A percentile compares a stretch with the other conserved stretches of the same genome.
phyloP scores from a whole-genome alignment of 2,329 filamentous ascomycete species.

The Cordyceps javanica region DNA sequence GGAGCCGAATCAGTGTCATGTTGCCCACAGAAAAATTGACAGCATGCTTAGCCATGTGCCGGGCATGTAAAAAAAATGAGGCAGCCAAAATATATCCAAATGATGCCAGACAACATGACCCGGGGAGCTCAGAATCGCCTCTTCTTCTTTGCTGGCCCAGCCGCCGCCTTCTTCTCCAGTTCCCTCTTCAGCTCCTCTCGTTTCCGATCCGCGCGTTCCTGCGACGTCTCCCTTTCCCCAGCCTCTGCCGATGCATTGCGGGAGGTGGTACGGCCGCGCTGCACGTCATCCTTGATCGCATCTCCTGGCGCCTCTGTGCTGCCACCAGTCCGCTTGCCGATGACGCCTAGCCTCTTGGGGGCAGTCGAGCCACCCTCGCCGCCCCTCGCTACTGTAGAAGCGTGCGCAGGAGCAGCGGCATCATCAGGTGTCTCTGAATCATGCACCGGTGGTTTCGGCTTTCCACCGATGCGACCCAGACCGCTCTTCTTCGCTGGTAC shows the following conservation, averaged over 20 bases:
- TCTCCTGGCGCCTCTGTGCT: slow-evolving; percentile 1
- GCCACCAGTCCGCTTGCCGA: slow-evolving; percentile 25
- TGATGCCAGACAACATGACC: neutral
- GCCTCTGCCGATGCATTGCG: slow-evolving; percentile 17
- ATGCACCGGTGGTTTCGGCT: slow-evolving; percentile 17
- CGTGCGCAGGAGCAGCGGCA: neutral
- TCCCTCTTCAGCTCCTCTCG: slow-evolving; percentile 46
- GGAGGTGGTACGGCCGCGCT: slow-evolving; percentile 19
- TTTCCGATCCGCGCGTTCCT: slow-evolving; percentile 42
- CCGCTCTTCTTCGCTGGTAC: slow-evolving; percentile 23
- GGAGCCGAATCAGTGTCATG: neutral
- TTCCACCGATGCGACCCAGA: slow-evolving; percentile 36
- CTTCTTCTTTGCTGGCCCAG: slow-evolving; percentile 50
- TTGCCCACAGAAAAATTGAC: neutral
- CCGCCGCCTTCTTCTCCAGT: slow-evolving; percentile 46
- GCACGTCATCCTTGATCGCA: slow-evolving; percentile 14
- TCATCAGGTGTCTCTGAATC: slow-evolving; percentile 4
- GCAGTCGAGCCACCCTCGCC: slow-evolving; percentile 3
- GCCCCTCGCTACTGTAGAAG: slow-evolving; percentile 14
- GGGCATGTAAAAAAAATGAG: neutral
- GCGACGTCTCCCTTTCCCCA: slow-evolving; percentile 35
- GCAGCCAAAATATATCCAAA: neutral
- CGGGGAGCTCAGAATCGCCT: slow-evolving; percentile 40
- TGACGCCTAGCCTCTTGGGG: slow-evolving; percentile 26
- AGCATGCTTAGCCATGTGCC: neutral